phyloP scores from a whole-genome alignment of 1,284 basidiomycete genomes.

The Irpex lacteus region DNA sequence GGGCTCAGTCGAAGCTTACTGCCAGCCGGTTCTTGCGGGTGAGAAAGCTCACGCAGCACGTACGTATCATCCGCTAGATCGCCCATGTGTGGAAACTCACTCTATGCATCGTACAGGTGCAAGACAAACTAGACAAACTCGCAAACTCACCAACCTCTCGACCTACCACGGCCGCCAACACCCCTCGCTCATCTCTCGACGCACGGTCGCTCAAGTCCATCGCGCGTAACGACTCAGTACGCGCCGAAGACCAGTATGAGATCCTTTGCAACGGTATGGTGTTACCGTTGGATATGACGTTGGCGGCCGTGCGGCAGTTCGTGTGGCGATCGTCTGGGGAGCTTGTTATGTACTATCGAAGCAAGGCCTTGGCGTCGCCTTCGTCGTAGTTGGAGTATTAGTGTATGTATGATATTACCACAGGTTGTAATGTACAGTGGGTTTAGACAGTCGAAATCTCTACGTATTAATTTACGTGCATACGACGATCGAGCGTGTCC shows the following conservation, averaged over 20 bases:
- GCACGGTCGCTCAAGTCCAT: constrained; percentile 23
- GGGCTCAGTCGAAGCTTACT: constrained; percentile 81
- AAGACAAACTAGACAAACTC: constrained; percentile 81
- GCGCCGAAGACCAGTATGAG: constrained; percentile 82
- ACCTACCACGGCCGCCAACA: constrained; percentile 30
- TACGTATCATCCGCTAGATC: constrained; percentile 34
- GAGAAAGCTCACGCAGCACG: constrained; percentile 81
- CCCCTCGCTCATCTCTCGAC: constrained; percentile 48
- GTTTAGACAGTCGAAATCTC: too few species aligned
- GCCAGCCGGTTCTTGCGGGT: constrained; percentile 85
- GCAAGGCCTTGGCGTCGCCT: constrained; percentile 31
- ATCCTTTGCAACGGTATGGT: constrained; percentile 83
- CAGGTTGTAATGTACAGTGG: too few species aligned
- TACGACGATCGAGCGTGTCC: too few species aligned
- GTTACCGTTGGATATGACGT: constrained; percentile 82
- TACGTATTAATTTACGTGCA: too few species aligned
- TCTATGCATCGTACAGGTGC: constrained; percentile 47
- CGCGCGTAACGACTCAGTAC: not conserved
- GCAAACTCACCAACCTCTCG: constrained; percentile 17
- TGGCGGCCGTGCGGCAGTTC: constrained; percentile 86
- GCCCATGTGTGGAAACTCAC: too few species aligned
- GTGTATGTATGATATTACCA: too few species aligned
- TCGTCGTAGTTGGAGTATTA: not conserved
- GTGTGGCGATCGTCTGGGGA: constrained; percentile 83
- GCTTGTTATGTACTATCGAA: constrained; percentile 80